Evolutionary conservation across 768 basidiomycete species (phyloP), one percentile per base, ranked within the genome.

Genomic region (Rubroboletus pulcherrimus): DNA sequence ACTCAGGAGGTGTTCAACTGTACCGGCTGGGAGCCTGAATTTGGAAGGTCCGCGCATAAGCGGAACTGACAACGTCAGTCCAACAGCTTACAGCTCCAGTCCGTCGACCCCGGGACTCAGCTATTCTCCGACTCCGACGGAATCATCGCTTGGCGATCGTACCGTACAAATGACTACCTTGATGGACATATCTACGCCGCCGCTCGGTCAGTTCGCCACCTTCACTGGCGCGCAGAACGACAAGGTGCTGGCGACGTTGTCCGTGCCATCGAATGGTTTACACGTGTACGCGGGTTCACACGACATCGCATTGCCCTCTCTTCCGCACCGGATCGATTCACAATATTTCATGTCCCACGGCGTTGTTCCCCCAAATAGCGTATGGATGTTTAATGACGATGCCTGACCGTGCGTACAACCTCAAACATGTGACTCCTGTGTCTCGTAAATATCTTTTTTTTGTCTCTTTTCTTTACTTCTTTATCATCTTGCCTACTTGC

Each of bases 91-190:
- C 44, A 59, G 60, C 45, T 56, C 64, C 10, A 78, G 77, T 58
- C 81, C 83, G 10, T 71, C 78, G n/a, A 84, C 82, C 0, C 84
- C 84, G 0, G 73, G 75, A 19, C 78, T 86, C 38, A 78, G 75
- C 11, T 81, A 81, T 48, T 85, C 85, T 0, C 85, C 85, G 0
- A 78, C 82, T 1, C 79, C 83, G 4, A 83, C 82, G 1, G 83
- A 82, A 53, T 84, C 80, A 0, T 80, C 80, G 6, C 71, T 77
- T 45, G 79, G 78, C 38, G 82, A 83, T 59, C 77, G 77, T 24
- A 84, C 81, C 0, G 72, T 83, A 24, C 83, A 84, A 60, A 80
- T 83, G 78, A 68, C 76, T 15, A 74, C 70, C 0, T 83, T 83
- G 54, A 68, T 77, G 62, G 82, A 85, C 56, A 76, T 71, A 15